Evolutionary conservation across 192 early-diverging fungal species (phyloP).

Genomic region (Coemansia sp.): DNA sequence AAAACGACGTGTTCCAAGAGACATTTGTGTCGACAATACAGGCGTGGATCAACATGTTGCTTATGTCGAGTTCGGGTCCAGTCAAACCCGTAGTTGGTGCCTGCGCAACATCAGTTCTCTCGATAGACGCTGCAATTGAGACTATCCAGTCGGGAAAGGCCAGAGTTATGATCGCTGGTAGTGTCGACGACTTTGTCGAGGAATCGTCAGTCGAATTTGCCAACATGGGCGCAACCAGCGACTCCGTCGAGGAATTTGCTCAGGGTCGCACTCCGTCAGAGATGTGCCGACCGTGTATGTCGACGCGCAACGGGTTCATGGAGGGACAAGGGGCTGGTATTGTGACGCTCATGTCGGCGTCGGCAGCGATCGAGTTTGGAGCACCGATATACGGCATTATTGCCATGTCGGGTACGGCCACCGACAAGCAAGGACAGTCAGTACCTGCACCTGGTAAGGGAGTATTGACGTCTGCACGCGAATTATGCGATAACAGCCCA

Average conservation of each 20-base stretch:
- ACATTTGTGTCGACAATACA: slow-evolving; percentile 28
- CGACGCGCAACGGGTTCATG: slow-evolving; percentile 89
- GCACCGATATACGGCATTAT: slow-evolving; percentile 88
- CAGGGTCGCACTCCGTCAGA: slow-evolving; percentile 85
- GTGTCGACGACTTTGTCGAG: slow-evolving; percentile 85
- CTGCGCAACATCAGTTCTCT: slow-evolving; percentile 87
- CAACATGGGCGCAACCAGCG: slow-evolving; percentile 93
- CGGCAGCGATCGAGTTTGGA: slow-evolving; percentile 85
- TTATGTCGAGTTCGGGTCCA: slow-evolving; percentile 87
- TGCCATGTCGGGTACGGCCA: slow-evolving; percentile 81
- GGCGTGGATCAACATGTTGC: slow-evolving; percentile 75
- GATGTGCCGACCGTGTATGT: slow-evolving; percentile 87
- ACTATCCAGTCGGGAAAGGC: slow-evolving; percentile 85
- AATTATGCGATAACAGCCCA: slow-evolving; percentile 52
- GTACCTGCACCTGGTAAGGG: slow-evolving; percentile 92
- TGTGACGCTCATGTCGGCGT: slow-evolving; percentile 83
- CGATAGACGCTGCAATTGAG: slow-evolving; percentile 88
- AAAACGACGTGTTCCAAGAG: slow-evolving; percentile 87
- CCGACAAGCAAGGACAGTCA: slow-evolving; percentile 91
- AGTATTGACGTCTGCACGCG: slow-evolving; percentile 83
- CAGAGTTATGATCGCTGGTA: slow-evolving; percentile 87
- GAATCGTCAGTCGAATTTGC: slow-evolving; percentile 87
- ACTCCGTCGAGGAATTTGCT: slow-evolving; percentile 80
- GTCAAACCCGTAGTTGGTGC: slow-evolving; percentile 78
- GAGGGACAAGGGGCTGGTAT: slow-evolving; percentile 88